Evolutionary conservation across 345 rosid species (phyloP), one percentile per base, ranked within the genome.

Genomic region (Linum lewisii): DNA sequence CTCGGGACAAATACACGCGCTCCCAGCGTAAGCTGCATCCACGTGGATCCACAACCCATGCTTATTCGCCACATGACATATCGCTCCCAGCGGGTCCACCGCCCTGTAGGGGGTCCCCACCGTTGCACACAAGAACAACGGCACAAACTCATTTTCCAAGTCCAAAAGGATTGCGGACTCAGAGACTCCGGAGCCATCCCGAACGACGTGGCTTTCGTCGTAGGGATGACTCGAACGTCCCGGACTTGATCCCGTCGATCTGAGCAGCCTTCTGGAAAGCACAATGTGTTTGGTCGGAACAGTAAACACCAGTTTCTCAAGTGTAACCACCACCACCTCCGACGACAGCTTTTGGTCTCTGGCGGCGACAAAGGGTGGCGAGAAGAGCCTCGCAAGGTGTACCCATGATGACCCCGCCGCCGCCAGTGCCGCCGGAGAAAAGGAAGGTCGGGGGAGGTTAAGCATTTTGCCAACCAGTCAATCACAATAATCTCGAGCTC

Each of bases 1-100:
- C 57, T 84, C 87, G 6, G 78, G 85, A 63, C 85, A 84, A 14
- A 82, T 62, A 38, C 82, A 78, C 2, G 62, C 73, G 15, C 65
- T 69, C n/a, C 84, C 87, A 0, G 79, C 85, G 25, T 75, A 77
- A 0, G 82, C 87, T 1, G 80, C 85, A 66, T 78, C 85, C 1
- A 82, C 65, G 7, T 76, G 87, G 34, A 82, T 60, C 85, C 85
- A 78, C 18, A 78, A 20, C 21, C 58, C 60, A 24, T 80, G 47
- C n/a, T 47, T 26, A 0, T 57, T 52, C 0, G 78, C 79, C 0
- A 74, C 60, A 0, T 63, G 6, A 11, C 66, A 53, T 6, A 78
- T 49, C 15, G 53, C 65, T 21, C 20, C 32, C 11, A 73, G 0
- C 4, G 78, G 86, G 59, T 76, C 81, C 1, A 76, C 71, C 0